phyloP scores from a whole-genome alignment of 768 basidiomycete genomes.

The Leccinum variicolor region DNA sequence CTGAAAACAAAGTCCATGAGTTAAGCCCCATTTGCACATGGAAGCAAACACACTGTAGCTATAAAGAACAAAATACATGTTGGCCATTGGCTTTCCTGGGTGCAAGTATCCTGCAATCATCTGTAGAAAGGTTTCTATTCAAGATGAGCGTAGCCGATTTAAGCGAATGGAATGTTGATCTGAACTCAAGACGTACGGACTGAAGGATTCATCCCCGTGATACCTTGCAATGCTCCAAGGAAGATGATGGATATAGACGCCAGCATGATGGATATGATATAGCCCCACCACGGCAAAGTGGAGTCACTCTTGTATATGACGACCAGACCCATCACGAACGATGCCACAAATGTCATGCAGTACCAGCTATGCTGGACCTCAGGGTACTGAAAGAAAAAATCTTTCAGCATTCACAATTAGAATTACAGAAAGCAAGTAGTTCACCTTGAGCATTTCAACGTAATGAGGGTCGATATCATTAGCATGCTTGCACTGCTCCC shows the following conservation, averaged over 20 bases:
- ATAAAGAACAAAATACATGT: constrained; percentile 44
- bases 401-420: background rate
- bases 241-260: constrained; percentile 49
- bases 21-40: constrained; percentile 20
- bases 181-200: constrained; percentile 17
- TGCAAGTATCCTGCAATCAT: constrained; percentile 38
- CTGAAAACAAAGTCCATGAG: constrained; percentile 33
- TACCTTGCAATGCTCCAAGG: constrained; percentile 51
- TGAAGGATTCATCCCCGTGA: constrained; percentile 34
- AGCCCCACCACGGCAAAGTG: constrained; percentile 58
- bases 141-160: background rate
- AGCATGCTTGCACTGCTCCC: constrained; percentile 30
- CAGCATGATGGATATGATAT: constrained; percentile 52
- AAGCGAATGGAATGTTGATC: background rate
- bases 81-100: constrained; percentile 38
- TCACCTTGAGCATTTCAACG: constrained; percentile 43
- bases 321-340: constrained; percentile 50
- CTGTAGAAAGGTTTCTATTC: constrained; percentile 29
- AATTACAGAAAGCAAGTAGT: constrained; percentile 13
- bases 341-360: constrained; percentile 16
- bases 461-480: constrained; percentile 53
- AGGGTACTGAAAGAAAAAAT: constrained; percentile 25
- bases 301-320: constrained; percentile 52
- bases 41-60: constrained; percentile 39
- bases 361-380: constrained; percentile 37